Conservation (phyloP, 176 grass and related monocot genomes). For the Saccharum officinarum region DNA sequence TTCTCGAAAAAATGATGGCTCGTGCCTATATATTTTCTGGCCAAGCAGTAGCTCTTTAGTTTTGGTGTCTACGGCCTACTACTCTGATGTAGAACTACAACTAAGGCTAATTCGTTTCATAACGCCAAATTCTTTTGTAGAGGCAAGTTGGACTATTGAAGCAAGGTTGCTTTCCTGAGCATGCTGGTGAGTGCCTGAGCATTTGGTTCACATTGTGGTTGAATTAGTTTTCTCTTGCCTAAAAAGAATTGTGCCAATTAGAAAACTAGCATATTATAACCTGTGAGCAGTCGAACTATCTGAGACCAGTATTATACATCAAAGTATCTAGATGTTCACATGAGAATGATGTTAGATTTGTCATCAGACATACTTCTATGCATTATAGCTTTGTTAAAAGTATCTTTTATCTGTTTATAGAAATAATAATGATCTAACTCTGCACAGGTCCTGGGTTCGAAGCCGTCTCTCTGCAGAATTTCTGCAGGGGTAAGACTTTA, state of each 20-base stretch:
- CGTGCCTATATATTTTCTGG: neutral
- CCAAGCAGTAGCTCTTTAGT: slow-evolving; percentile 21
- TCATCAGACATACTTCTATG: neutral
- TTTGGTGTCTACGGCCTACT: neutral
- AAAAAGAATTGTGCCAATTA: neutral
- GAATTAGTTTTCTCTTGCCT: slow-evolving; percentile 10
- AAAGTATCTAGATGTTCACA: neutral
- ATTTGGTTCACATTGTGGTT: slow-evolving; percentile 28
- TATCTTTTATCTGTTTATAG: neutral
- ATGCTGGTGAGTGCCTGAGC: slow-evolving; percentile 45
- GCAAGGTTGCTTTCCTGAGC: slow-evolving; percentile 45
- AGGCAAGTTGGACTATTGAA: slow-evolving; percentile 66
- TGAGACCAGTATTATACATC: neutral
- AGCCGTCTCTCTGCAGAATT: too few species aligned
- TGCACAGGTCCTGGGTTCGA: too few species aligned
- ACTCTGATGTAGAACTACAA: slow-evolving; percentile 19
- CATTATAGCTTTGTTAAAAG: neutral
- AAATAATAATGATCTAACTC: neutral
- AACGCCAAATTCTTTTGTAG: slow-evolving; percentile 52
- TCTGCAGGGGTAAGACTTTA: too few species aligned
- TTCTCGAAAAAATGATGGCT: too few species aligned
- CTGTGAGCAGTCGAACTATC: neutral
- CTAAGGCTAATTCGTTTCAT: slow-evolving; percentile 26
- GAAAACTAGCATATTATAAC: neutral
- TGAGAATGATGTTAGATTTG: neutral